Conservation (phyloP, 108 stramenopile genomes). For the Skeletonema marinoi region DNA sequence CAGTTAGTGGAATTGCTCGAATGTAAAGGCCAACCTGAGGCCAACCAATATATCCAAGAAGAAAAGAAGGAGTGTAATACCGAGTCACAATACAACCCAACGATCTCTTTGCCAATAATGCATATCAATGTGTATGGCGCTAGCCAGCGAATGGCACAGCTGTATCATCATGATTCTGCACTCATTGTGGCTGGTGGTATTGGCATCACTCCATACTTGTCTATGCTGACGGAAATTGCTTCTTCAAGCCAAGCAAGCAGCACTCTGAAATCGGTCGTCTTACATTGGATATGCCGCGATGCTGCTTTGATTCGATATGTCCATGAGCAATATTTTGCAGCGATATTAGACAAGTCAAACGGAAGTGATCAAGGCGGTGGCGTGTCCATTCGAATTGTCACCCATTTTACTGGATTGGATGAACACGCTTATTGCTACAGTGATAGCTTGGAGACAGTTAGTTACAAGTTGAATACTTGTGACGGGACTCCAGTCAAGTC, state of each 20-base stretch:
- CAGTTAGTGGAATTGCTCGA: neutral
- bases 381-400: neutral
- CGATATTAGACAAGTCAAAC: neutral
- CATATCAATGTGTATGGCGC: conserved; percentile 58
- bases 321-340: conserved; percentile 49
- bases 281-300: conserved; percentile 76
- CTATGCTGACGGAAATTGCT: conserved; percentile 23
- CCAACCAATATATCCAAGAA: neutral
- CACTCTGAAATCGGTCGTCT: conserved; percentile 15
- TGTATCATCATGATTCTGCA: conserved; percentile 48
- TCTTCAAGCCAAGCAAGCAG: neutral
- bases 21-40: neutral
- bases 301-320: conserved; percentile 44
- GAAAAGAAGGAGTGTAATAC: neutral
- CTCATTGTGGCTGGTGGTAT: conserved; percentile 63
- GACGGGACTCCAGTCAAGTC: neutral
- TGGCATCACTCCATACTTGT: conserved; percentile 69
- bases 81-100: neutral
- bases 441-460: neutral
- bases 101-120: conserved; percentile 22
- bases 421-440: neutral
- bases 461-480: neutral
- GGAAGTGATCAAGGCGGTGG: neutral
- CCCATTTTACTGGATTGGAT: conserved; percentile 7
- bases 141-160: conserved; percentile 23